These are phyloP conservation scores for Posidonia oceanica DNA, from an alignment of 116 monocot species.

Conservation along the genomic window DNA sequence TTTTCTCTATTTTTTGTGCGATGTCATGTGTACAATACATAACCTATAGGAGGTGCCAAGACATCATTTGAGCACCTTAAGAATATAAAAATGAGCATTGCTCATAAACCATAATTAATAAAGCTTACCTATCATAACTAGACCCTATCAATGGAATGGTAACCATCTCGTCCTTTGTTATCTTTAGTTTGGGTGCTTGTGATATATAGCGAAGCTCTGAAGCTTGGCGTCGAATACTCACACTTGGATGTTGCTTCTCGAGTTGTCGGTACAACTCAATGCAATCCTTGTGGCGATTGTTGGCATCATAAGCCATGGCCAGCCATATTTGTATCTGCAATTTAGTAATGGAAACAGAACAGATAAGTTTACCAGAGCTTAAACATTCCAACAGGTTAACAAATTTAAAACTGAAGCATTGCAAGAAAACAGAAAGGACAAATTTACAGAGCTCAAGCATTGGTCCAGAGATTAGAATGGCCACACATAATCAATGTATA, in stretches of 20 bases:
- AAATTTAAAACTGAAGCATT: no score
- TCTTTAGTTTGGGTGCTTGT: slow-evolving; percentile 93
- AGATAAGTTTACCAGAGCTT: no score
- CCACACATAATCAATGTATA: not conserved
- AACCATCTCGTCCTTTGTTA: slow-evolving; percentile 94
- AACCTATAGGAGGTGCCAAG: no score
- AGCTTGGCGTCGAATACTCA: slow-evolving; percentile 82
- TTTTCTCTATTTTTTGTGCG: no score
- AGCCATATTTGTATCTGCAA: slow-evolving; percentile 96
- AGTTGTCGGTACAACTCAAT: slow-evolving; percentile 73
- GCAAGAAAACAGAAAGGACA: not conserved
- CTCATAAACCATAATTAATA: no score
- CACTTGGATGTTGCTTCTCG: slow-evolving; percentile 74
- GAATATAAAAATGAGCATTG: no score
- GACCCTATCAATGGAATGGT: slow-evolving; percentile 90
- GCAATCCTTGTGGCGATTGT: slow-evolving; percentile 92
- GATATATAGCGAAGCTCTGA: slow-evolving; percentile 84
- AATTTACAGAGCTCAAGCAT: not conserved
- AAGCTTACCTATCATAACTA: slow-evolving; percentile 75
- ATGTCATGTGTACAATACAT: no score
- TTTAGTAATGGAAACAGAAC: not conserved
- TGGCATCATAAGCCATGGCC: slow-evolving; percentile 97
- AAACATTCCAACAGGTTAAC: no score
- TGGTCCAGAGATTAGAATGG: not conserved
- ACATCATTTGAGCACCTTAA: no score